Evolutionary conservation across 2,329 filamentous ascomycete species (phyloP).

Genomic region (Endoconidiophora laricicola): DNA sequence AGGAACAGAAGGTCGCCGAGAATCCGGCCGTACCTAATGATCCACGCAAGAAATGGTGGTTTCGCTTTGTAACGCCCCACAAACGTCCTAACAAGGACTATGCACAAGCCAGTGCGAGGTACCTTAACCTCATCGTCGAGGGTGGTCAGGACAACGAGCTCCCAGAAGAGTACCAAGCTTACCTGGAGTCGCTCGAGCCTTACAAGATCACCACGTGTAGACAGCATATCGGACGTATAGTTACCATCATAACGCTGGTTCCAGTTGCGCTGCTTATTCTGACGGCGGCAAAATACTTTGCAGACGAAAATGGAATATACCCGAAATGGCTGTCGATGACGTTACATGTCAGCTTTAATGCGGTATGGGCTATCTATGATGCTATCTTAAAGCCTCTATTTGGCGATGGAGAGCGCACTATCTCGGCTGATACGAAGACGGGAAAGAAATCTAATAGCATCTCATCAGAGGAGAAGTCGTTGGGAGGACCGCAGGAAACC

Average conservation of each 20-base stretch:
- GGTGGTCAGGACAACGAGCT: conserved; percentile 70
- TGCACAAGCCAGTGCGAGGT: conserved; percentile 69
- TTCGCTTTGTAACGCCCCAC: conserved; percentile 27
- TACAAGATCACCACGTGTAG: conserved; percentile 52
- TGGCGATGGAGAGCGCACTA: conserved; percentile 68
- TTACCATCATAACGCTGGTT: conserved; percentile 38
- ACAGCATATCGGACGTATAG: conserved; percentile 51
- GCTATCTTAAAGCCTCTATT: conserved; percentile 41
- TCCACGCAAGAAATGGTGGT: conserved; percentile 27
- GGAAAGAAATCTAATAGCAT: no score
- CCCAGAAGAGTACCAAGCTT: conserved; percentile 59
- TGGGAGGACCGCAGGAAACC: no score
- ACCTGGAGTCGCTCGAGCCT: conserved; percentile 50
- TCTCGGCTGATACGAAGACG: neutral
- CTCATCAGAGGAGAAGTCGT: no score
- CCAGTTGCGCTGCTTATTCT: conserved; percentile 36
- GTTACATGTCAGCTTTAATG: conserved; percentile 27
- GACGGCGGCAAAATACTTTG: conserved; percentile 27
- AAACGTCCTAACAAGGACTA: conserved; percentile 51
- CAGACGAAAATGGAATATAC: conserved; percentile 47
- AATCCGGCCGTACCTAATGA: conserved; percentile 12
- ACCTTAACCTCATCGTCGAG: conserved; percentile 61
- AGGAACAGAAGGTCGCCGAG: conserved; percentile 9
- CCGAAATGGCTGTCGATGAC: conserved; percentile 47
- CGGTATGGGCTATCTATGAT: conserved; percentile 31